Percentiles rank a stretch among this genome's conserved stretches.
Conservation (phyloP, 2,329 filamentous ascomycete species). For the Ilyonectria robusta region DNA sequence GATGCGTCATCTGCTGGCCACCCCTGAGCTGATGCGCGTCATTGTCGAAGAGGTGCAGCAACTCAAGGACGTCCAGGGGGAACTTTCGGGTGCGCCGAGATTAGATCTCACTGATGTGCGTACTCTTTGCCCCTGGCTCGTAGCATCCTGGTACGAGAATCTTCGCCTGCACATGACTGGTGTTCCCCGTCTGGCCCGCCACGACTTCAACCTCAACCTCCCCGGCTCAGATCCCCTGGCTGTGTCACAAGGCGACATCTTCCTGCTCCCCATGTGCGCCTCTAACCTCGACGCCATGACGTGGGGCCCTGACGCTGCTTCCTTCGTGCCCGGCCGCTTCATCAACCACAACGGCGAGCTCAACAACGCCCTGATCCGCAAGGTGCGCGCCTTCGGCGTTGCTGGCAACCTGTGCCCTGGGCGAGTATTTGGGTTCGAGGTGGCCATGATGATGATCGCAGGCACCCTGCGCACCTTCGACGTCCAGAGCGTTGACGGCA, state of each 20-base stretch:
- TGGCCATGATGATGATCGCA: constrained; percentile 47
- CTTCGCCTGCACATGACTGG: constrained; percentile 51
- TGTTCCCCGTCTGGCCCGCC: constrained; percentile 48
- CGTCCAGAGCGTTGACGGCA: constrained; percentile 36
- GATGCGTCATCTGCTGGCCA: constrained; percentile 46
- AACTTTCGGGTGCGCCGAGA: constrained; percentile 20
- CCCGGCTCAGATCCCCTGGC: constrained; percentile 36
- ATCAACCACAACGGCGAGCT: constrained; percentile 42
- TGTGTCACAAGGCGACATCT: constrained; percentile 48
- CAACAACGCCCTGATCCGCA: constrained; percentile 40
- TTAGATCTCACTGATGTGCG: constrained; percentile 44
- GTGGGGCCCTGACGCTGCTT: constrained; percentile 48
- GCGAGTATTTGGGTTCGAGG: constrained; percentile 49
- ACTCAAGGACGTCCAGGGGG: constrained; percentile 30
- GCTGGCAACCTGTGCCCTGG: constrained; percentile 52
- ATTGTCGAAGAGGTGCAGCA: constrained; percentile 43
- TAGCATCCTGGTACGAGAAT: constrained; percentile 51
- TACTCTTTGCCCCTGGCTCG: constrained; percentile 48
- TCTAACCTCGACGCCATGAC: constrained; percentile 47
- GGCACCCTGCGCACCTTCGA: constrained; percentile 48
- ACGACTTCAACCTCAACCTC: constrained; percentile 45
- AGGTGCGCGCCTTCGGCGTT: constrained; percentile 51
- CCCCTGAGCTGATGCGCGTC: constrained; percentile 35
- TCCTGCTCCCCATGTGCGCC: constrained; percentile 52
- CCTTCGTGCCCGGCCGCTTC: constrained; percentile 49